A percentile compares a stretch with the other conserved stretches of the same genome.
phyloP scores from a whole-genome alignment of 768 basidiomycete genomes.

The Collybiopsis luxurians region DNA sequence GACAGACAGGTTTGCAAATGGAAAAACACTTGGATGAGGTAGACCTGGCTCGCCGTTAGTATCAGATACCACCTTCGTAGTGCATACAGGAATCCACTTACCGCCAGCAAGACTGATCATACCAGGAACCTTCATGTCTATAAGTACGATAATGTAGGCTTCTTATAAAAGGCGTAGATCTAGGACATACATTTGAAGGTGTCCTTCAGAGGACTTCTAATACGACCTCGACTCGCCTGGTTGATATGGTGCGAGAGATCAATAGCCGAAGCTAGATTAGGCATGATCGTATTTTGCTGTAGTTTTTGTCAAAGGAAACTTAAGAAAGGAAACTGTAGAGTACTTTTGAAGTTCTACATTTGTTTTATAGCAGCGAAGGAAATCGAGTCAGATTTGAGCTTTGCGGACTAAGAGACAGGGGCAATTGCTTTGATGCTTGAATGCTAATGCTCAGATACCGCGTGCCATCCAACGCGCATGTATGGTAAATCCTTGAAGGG shows the following conservation, averaged over 20 bases:
- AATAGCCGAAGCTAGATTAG: constrained; percentile 21
- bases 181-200: constrained; percentile 38
- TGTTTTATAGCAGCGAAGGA: too few species aligned
- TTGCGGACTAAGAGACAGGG: too few species aligned
- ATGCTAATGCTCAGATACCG: too few species aligned
- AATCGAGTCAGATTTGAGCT: too few species aligned
- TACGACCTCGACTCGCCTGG: constrained; percentile 34
- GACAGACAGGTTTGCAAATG: constrained; percentile 1
- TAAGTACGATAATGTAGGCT: not conserved
- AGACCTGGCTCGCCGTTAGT: not conserved
- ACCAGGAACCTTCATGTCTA: constrained; percentile 27
- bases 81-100: constrained; percentile 8
- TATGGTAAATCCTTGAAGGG: too few species aligned
- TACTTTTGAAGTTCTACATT: too few species aligned
- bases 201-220: constrained; percentile 45
- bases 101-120: constrained; percentile 50
- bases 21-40: constrained; percentile 10
- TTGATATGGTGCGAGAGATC: constrained; percentile 60
- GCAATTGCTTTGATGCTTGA: too few species aligned
- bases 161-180: too few species aligned
- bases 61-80: not conserved
- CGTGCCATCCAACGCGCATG: too few species aligned
- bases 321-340: too few species aligned
- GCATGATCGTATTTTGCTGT: too few species aligned
- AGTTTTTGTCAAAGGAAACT: too few species aligned